Evolutionary conservation across 2,329 filamentous ascomycete genomes (phyloP), one percentile per base, ranked within the genome.

Genomic region (Dothideomycetes sp.): DNA sequence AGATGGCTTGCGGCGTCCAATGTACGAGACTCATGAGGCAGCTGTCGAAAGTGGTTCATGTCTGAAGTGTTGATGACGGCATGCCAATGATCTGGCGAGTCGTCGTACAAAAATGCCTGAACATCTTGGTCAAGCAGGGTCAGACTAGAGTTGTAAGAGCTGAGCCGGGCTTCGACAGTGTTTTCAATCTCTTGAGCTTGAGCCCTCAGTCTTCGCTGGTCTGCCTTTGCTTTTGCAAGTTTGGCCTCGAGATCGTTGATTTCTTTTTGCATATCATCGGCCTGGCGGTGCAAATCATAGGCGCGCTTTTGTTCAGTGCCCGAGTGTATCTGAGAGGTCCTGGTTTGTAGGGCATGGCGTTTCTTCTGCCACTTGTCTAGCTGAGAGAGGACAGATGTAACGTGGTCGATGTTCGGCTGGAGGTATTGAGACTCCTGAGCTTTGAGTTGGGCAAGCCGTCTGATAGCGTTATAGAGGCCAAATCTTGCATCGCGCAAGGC

Each of bases 1-100:
- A 82, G 83, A 11, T 78, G 71, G 45, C 69, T 74, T 0, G 82
- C 82, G 78, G 87, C 80, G 11, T 75, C 74, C 1, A 80, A 56
- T 0, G 82, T 87, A 33, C 82, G 68, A 13, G 80, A 70, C 49
- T 80, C 75, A 0, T 76, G 70, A 1, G 76, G 73, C 6, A 86
- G 63, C 75, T 61, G 43, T 62, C 43, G 64, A 45, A 53, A 47
- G 12, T 29, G 37, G 7, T 40, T 18, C 19, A 40, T 33, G 12
- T 33, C 37, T 3, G 24, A 3, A 8, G 30, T 16, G 11, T 41
- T 41, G 30, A 42, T 19, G 24, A 34, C 15, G 3, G 32, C 40
- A 25, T 18, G 11, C 24, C 32, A 17, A 6, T 23, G 40, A 11
- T n/a, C 28, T 6, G 24, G 12, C 3, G 38, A 20, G 20, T 15